Conservation (phyloP, 1,139 yeast genomes). For the Maudiozyma humilis region DNA sequence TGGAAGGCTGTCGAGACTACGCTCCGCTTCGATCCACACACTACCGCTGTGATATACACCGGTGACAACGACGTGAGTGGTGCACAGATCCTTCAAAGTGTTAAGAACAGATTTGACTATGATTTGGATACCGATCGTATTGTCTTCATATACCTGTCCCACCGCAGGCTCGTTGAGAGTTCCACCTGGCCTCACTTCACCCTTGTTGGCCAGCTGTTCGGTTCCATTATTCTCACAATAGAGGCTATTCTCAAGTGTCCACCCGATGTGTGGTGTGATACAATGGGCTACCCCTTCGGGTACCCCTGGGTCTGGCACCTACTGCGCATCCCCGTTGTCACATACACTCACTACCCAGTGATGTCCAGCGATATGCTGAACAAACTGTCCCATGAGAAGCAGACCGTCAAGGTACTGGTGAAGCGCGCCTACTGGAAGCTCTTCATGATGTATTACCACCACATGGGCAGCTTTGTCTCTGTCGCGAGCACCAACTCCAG, state of each 20-base stretch:
- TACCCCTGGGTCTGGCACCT: conserved; percentile 54
- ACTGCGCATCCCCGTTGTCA: conserved; percentile 62
- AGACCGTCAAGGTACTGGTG: conserved; percentile 23
- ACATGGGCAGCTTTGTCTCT: conserved; percentile 59
- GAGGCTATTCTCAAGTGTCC: conserved; percentile 63
- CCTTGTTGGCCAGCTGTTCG: conserved; percentile 78
- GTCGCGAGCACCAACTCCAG: conserved; percentile 74
- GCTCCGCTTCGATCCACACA: conserved; percentile 40
- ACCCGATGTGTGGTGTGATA: conserved; percentile 91
- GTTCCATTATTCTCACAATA: conserved; percentile 57
- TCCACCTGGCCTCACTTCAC: conserved; percentile 73
- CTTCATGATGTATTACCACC: conserved; percentile 53
- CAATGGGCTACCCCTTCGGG: conserved; percentile 87
- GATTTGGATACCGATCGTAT: conserved; percentile 46
- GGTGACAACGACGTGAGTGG: conserved; percentile 51
- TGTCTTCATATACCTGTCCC: conserved; percentile 62
- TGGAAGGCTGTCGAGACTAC: conserved; percentile 90
- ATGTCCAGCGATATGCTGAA: conserved; percentile 79
- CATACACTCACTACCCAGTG: conserved; percentile 92
- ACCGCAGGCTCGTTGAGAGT: conserved; percentile 59
- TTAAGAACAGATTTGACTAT: conserved; percentile 57
- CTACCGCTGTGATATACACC: conserved; percentile 70
- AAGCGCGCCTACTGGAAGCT: conserved; percentile 68
- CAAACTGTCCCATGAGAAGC: conserved; percentile 39
- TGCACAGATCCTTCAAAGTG: conserved; percentile 49